Base-by-base conservation (phyloP, 1,139 yeast species). In the Lodderomyces parapsilosis region DNA sequence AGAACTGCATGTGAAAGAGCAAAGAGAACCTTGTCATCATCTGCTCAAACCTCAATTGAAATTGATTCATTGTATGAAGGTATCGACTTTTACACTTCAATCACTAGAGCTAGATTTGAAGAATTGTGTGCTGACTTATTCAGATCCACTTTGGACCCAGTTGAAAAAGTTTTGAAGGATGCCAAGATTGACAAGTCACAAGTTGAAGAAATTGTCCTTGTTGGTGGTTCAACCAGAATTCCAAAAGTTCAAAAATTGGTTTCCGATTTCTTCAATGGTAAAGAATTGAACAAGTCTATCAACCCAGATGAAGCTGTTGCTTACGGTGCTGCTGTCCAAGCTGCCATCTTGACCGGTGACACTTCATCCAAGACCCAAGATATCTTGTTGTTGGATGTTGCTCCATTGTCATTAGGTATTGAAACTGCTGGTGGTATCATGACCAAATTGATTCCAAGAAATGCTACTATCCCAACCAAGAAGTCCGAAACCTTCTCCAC, bases 181-280 rank as follows among this genome's bases (percentile, higher is more conserved):
- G 83, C 96, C 52, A 89, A 88, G 63, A 81, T 88, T 54, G 81
- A 82, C 71, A 86, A 86, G 75, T 72, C 81, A 43, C 94, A 86
- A 55, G 78, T 90, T 54, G 94, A 90, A 65, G 97, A 90, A 63
- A 87, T 90, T 65, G 97, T 90, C 38, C 78, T 90, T 47, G 97
- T 90, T 58, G 97, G 97, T 77, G 97, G 97, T 72, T 90, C 97
- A 39, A 90, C 97, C 49, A 89, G 97, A 82, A 90, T 90, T 75
- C 97, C 97, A 71, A 90, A 89, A 78, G 96, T 90, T 54, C 96
- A 88, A 76, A 86, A 86, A 69, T 78, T 90, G 59, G 78, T 90
- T 54, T 96, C 90, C 71, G 78, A 80, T 55, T 89, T 73, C 80
- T 90, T 90, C 68, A 85, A 85, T 63, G 96, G 96, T 60, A 90